A percentile compares a stretch with the other conserved stretches of the same genome.
phyloP scores from a whole-genome alignment of 2,329 filamentous ascomycete genomes.

The Claviceps purpurea region DNA sequence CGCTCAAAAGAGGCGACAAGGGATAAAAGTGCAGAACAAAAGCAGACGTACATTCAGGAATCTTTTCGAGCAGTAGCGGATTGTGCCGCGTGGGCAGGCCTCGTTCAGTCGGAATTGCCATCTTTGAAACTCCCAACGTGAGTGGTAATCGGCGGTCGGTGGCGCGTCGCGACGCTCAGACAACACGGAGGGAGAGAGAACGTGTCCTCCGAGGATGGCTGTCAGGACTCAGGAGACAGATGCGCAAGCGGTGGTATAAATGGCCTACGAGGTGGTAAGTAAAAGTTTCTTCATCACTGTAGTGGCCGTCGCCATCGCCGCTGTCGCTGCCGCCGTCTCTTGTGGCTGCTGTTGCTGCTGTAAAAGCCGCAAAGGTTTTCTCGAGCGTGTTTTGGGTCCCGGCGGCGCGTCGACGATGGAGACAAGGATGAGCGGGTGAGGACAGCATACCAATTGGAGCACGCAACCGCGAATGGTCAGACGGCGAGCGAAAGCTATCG shows the following conservation, averaged over 20 bases:
- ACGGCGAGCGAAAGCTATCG: neutral
- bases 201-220: neutral
- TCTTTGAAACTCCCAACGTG: constrained; percentile 9
- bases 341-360: neutral
- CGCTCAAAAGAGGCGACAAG: neutral
- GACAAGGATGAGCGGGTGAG: neutral
- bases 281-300: neutral
- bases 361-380: neutral
- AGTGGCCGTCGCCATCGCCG: neutral
- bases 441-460: neutral
- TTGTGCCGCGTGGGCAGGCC: constrained; percentile 49
- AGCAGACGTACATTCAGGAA: constrained; percentile 43
- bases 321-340: neutral
- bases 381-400: neutral
- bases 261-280: neutral
- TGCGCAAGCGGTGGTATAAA: neutral
- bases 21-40: neutral
- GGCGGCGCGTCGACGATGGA: neutral
- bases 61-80: constrained; percentile 49
- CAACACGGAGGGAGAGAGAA: neutral
- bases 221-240: neutral
- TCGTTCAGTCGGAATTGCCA: constrained; percentile 25
- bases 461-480: neutral
- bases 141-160: neutral
- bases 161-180: constrained; percentile 2